Base-by-base conservation (phyloP, 2,329 filamentous ascomycete genomes). In the Pleoardoris graminearum region DNA sequence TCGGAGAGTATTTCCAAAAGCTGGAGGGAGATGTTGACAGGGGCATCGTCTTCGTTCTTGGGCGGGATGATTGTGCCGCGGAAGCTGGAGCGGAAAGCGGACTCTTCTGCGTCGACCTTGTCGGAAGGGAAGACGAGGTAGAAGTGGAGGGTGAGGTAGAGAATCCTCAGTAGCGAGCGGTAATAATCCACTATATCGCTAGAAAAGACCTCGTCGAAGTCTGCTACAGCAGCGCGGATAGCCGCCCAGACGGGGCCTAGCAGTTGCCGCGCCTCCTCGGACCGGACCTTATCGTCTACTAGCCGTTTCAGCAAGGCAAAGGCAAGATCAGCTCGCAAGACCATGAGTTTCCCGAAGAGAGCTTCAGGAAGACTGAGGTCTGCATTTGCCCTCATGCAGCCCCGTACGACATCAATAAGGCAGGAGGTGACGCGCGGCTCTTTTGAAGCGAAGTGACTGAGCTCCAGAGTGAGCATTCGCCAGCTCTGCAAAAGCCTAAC, bases 401-500 rank as follows among this genome's bases (percentile, higher is more conserved):
- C 86, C 58, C 85, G 82, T 7, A 89, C 85, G 41, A 95, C 87
- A 52, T 87, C 82, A 27, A 90, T 78, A 77, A 96, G 86, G 50
- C 89, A 82, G 62, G 83, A 85, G 50, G 86, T 83, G 3, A 93
- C 77, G 21, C 80, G 76, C 33, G 76, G 72, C 47, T 83, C 79
- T 16, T 78, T 76, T 47, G 77, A 75, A 30, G 82, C 79, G 35
- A 81, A 77, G n/a, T 84, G 84, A 69, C 88, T 90, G 43, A 99
- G 81, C 66, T 97, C 93, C 44, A 94, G 81, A 12, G 93, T 84
- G 7, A 99, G 80, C 53, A 90, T 86, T 70, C 95, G 92, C 91
- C 93, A 97, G 50, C 90, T 89, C 63, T 90, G 86, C 58, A 97
- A 88, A 16, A 99, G 83, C 37, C 85, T 83, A 59, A 94, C 87